These are phyloP conservation scores for Botrytis medusae DNA, from an alignment of 2,329 filamentous ascomycete genomes.

Conservation along the genomic window DNA sequence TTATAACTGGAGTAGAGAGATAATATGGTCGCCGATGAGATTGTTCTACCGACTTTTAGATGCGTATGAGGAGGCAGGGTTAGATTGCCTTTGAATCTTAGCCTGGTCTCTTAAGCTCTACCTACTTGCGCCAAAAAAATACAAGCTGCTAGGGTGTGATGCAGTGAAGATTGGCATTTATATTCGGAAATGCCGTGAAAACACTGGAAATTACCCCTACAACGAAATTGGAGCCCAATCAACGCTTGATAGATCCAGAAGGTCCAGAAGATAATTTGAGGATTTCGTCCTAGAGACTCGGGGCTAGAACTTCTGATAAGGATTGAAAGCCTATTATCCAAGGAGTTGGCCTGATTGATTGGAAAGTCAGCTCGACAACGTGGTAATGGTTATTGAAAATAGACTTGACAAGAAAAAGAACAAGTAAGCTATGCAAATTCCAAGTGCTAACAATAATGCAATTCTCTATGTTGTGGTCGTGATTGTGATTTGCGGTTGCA, in stretches of 20 bases:
- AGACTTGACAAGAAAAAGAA: background rate
- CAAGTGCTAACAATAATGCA: constrained; percentile 11
- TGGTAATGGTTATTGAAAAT: constrained; percentile 1
- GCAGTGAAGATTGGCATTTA: background rate
- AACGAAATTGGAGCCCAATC: background rate
- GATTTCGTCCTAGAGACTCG: background rate
- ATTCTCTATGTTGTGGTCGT: constrained; percentile 11
- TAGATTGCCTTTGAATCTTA: constrained; percentile 15
- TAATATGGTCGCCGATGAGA: constrained; percentile 12
- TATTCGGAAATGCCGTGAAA: constrained; percentile 10
- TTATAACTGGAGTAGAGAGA: background rate
- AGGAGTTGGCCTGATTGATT: background rate
- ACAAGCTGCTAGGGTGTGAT: constrained; percentile 7
- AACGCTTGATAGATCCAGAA: background rate
- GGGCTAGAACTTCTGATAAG: constrained; percentile 1
- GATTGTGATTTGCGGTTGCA: constrained; percentile 4
- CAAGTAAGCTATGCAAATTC: background rate
- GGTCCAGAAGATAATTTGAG: background rate
- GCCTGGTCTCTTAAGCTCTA: constrained; percentile 11
- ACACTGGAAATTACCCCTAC: background rate
- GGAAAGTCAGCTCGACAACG: constrained; percentile 8
- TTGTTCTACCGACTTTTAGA: background rate
- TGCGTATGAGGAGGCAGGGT: background rate
- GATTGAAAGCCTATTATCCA: background rate
- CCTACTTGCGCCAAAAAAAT: constrained; percentile 8